Percentiles rank a stretch among this genome's conserved stretches.
These are phyloP conservation scores for Boletus pseudopeckii DNA, from an alignment of 768 basidiomycete genomes.

Conservation along the genomic window DNA sequence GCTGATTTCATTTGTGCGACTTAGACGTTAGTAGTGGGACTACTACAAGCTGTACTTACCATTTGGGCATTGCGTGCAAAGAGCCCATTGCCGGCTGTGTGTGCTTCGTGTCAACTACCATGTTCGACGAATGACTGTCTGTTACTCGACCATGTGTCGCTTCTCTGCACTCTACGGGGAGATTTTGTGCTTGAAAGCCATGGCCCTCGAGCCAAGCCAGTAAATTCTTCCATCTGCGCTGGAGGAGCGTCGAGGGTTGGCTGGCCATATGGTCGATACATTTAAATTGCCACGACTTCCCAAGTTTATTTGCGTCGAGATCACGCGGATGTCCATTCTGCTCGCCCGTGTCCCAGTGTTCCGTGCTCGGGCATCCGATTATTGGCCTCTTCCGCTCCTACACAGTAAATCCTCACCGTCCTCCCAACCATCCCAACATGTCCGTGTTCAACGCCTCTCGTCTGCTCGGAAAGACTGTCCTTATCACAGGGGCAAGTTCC, in stretches of 20 bases:
- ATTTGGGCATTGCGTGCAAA: conserved; percentile 45
- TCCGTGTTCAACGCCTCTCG: conserved; percentile 80
- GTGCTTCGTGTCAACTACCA: conserved; percentile 5
- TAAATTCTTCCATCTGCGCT: conserved; percentile 43
- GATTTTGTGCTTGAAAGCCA: conserved; percentile 42
- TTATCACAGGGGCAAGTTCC: conserved; percentile 86
- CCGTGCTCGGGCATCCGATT: conserved; percentile 4
- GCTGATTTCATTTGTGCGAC: conserved; percentile 31
- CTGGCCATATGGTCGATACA: conserved; percentile 5
- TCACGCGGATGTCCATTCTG: conserved; percentile 2
- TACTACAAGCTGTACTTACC: conserved; percentile 32
- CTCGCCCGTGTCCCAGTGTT: not conserved
- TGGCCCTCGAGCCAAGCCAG: conserved; percentile 50
- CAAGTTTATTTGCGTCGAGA: not conserved
- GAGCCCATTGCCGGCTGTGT: conserved; percentile 63
- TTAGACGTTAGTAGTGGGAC: not conserved
- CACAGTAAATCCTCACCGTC: not conserved
- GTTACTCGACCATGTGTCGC: conserved; percentile 46
- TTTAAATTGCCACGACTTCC: not conserved
- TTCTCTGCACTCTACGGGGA: conserved; percentile 51
- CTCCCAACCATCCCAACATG: conserved; percentile 40
- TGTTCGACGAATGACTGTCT: not conserved
- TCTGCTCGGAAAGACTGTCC: conserved; percentile 78
- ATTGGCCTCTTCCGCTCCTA: not conserved
- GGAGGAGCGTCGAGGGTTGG: conserved; percentile 2